These are phyloP conservation scores for Dictyostelium capitatum DNA, from an alignment of 78 protist species.

Conservation along the genomic window DNA sequence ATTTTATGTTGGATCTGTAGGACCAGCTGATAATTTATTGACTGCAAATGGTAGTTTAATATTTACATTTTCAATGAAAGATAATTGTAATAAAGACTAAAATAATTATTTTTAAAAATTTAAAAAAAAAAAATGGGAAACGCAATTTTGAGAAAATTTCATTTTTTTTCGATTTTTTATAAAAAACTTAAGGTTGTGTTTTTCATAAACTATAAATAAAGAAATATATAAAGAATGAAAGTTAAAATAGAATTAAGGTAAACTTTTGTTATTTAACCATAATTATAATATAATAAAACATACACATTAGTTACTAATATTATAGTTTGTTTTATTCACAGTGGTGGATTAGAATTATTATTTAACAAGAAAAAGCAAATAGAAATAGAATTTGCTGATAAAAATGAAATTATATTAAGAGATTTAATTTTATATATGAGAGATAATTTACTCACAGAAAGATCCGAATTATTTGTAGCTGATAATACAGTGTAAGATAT, in stretches of 20 bases:
- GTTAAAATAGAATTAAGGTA: slow-evolving; percentile 59
- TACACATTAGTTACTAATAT: not conserved
- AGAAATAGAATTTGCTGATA: slow-evolving; percentile 41
- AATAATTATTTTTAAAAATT: slow-evolving; percentile 12
- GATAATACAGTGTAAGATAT: slow-evolving; percentile 76
- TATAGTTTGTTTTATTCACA: not conserved
- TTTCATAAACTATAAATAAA: not conserved
- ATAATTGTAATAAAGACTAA: not conserved
- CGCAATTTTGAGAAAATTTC: slow-evolving; percentile 5
- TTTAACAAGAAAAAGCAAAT: slow-evolving; percentile 68
- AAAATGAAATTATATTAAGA: slow-evolving; percentile 23
- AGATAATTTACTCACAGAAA: slow-evolving; percentile 69
- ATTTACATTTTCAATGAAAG: not conserved
- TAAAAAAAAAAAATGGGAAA: not conserved
- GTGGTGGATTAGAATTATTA: slow-evolving; percentile 91
- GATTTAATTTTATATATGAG: slow-evolving; percentile 67
- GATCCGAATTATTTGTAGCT: slow-evolving; percentile 86
- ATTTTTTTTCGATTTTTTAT: not conserved
- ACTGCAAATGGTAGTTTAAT: too few species aligned
- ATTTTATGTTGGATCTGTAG: too few species aligned
- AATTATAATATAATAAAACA: not conserved
- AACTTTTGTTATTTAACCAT: not conserved
- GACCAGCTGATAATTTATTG: too few species aligned
- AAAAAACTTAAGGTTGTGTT: not conserved
- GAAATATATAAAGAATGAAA: slow-evolving; percentile 10